Conservation (phyloP, 2,329 filamentous ascomycete genomes). For the Trichoderma sp. region DNA sequence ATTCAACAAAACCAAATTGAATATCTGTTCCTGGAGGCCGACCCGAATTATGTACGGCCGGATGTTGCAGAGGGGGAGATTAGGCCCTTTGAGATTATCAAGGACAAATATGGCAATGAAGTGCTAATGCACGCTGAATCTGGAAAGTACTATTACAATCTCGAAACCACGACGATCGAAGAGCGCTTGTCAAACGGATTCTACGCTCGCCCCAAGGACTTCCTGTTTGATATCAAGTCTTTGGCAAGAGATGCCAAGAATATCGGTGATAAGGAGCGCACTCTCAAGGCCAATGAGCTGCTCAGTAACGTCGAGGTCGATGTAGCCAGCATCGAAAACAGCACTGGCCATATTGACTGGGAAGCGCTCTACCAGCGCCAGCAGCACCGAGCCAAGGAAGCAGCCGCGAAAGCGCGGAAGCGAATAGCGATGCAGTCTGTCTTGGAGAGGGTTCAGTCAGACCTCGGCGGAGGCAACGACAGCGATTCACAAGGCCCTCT, state of each 20-base stretch:
- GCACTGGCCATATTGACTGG: constrained; percentile 71
- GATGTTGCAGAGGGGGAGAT: constrained; percentile 56
- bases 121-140: constrained; percentile 75
- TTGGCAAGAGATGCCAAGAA: constrained; percentile 83
- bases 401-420: constrained; percentile 63
- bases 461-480: constrained; percentile 51
- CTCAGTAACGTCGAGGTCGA: constrained; percentile 93
- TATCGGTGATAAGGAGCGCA: constrained; percentile 78
- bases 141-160: constrained; percentile 90
- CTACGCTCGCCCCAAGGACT: constrained; percentile 88
- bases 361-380: constrained; percentile 79
- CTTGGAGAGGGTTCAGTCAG: constrained; percentile 52
- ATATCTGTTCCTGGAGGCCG: constrained; percentile 81
- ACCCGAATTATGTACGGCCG: constrained; percentile 68
- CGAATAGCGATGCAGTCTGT: constrained; percentile 62
- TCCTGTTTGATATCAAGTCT: constrained; percentile 81
- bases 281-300: constrained; percentile 87
- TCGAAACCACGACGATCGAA: constrained; percentile 91
- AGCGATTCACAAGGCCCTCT: constrained; percentile 59
- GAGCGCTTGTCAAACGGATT: constrained; percentile 96
- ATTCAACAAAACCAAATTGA: constrained; percentile 73
- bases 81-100: constrained; percentile 77
- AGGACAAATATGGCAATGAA: constrained; percentile 75
- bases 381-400: constrained; percentile 61
- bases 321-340: constrained; percentile 72